These are phyloP conservation scores for Elsinoe perseae DNA, from an alignment of 2,329 filamentous ascomycete species.

Conservation along the genomic window DNA sequence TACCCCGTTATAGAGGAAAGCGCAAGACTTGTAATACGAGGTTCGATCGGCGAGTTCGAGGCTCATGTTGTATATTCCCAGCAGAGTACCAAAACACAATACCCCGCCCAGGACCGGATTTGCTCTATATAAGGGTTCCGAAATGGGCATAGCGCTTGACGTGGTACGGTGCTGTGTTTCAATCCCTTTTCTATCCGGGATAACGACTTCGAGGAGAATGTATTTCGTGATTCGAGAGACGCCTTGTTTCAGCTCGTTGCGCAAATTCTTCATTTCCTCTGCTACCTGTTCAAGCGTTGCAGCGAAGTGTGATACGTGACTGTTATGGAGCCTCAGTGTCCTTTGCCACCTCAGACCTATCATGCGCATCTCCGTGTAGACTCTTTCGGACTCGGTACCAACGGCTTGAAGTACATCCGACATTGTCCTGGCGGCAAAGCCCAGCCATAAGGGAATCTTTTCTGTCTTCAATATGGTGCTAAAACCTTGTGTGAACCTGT, in stretches of 20 bases:
- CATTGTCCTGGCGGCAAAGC: neutral
- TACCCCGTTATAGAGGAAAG: neutral
- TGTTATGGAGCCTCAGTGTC: neutral
- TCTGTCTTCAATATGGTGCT: neutral
- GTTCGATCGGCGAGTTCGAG: neutral
- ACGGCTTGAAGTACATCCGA: neutral
- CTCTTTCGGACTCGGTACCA: slow-evolving; percentile 31
- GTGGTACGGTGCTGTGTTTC: neutral
- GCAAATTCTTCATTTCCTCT: neutral
- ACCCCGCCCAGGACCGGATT: neutral
- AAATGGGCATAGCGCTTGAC: neutral
- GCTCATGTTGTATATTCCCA: neutral
- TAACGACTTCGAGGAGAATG: neutral
- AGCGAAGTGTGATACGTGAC: neutral
- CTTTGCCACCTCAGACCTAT: neutral
- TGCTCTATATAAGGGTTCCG: neutral
- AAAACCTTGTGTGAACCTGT: neutral
- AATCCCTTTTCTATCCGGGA: neutral
- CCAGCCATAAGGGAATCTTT: neutral
- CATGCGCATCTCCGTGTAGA: neutral
- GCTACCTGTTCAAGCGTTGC: too few species aligned
- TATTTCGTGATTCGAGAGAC: neutral
- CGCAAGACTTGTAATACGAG: neutral
- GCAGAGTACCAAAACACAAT: neutral
- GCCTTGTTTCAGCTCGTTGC: neutral